Conservation (phyloP, 2,329 filamentous ascomycete species). For the Pseudogymnoascus verrucosus region DNA sequence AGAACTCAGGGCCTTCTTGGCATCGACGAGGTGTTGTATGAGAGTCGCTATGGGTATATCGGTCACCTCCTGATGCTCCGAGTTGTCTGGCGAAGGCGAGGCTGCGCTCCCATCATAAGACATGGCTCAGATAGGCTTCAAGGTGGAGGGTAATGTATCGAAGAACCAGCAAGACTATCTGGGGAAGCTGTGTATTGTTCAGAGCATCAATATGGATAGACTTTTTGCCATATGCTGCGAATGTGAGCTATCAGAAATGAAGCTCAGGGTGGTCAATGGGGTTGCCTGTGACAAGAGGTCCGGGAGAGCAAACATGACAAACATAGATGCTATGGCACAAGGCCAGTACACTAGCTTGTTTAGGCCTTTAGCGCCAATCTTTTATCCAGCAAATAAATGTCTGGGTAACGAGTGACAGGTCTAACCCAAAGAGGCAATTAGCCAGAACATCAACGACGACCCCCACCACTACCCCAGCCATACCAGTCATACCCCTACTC, state of each 20-base stretch:
- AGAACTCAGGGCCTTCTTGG: slow-evolving; percentile 79
- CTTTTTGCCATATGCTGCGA: not conserved
- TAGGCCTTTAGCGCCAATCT: not conserved
- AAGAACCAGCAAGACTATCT: not conserved
- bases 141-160: not conserved
- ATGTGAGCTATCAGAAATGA: not conserved
- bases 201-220: not conserved
- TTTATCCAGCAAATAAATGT: not conserved
- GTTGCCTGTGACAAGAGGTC: not conserved
- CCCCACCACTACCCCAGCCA: too few species aligned
- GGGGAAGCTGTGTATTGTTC: not conserved
- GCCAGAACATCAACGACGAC: not conserved
- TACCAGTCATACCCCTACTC: not conserved
- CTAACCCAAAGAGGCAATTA: not conserved
- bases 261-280: not conserved
- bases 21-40: slow-evolving; percentile 74
- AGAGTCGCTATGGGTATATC: slow-evolving; percentile 60
- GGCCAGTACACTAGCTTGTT: not conserved
- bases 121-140: not conserved
- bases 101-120: slow-evolving; percentile 12
- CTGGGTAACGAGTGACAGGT: not conserved
- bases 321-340: not conserved
- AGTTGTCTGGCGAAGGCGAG: slow-evolving; percentile 17
- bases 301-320: not conserved
- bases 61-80: not conserved